phyloP scores from a whole-genome alignment of 345 rosid species.

The Pistacia integerrima region DNA sequence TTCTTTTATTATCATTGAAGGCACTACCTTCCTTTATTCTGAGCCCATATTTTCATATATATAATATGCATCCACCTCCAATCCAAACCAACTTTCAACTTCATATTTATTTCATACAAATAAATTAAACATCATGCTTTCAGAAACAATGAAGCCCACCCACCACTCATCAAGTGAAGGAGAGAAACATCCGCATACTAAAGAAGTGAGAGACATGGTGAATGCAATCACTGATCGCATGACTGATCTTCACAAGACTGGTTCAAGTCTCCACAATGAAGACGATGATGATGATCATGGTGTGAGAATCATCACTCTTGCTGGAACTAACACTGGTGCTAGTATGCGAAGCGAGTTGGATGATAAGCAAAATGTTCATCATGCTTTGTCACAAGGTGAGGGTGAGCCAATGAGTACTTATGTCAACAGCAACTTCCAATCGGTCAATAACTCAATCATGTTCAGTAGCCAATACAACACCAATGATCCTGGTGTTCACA shows the following conservation, averaged over 20 bases:
- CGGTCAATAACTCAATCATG: conserved; percentile 92
- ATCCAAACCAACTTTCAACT: not conserved
- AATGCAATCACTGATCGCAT: conserved; percentile 43
- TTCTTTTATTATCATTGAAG: conserved; percentile 44
- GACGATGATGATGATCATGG: conserved; percentile 43
- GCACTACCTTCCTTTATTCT: conserved; percentile 29
- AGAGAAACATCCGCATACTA: conserved; percentile 27
- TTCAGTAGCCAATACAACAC: conserved; percentile 59
- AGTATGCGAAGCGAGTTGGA: conserved; percentile 68
- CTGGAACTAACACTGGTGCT: conserved; percentile 82
- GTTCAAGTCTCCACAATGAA: conserved; percentile 36
- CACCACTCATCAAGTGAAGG: conserved; percentile 23
- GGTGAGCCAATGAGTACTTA: conserved; percentile 51
- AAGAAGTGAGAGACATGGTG: conserved; percentile 51
- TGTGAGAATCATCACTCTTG: conserved; percentile 60
- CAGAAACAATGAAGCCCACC: conserved; percentile 31
- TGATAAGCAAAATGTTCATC: conserved; percentile 26
- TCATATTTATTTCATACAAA: not conserved
- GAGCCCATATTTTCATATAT: conserved; percentile 15
- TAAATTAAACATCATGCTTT: conserved; percentile 30
- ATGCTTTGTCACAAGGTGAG: conserved; percentile 27
- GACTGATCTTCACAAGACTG: conserved; percentile 41
- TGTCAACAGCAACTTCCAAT: conserved; percentile 92
- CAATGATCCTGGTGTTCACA: conserved; percentile 89
- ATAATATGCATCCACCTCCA: conserved; percentile 1